A percentile compares a stretch with the other conserved stretches of the same genome.
phyloP scores from a whole-genome alignment of 2,329 filamentous ascomycete genomes.

The Pyrenophora teres region DNA sequence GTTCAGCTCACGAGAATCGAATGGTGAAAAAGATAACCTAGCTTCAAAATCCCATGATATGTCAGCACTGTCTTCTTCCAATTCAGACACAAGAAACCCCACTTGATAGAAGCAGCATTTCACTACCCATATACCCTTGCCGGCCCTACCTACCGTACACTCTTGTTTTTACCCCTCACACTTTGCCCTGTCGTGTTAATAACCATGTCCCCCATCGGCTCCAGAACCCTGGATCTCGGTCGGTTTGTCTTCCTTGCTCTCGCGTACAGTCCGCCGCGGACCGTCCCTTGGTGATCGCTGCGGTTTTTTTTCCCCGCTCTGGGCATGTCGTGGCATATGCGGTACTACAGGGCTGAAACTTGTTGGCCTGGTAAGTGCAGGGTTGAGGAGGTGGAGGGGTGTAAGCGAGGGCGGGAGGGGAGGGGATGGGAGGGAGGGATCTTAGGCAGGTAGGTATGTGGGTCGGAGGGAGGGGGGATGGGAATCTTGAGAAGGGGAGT shows the following conservation, averaged over 20 bases:
- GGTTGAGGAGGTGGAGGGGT: background rate
- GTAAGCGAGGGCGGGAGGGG: too few relatives aligned
- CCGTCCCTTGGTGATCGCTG: background rate
- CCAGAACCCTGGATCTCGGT: constrained; percentile 22
- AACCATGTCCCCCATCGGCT: constrained; percentile 7
- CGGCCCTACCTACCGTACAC: background rate
- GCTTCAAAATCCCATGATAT: too few relatives aligned
- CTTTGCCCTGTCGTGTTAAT: background rate
- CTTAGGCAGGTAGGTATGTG: too few relatives aligned
- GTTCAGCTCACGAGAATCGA: too few relatives aligned
- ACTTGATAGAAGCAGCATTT: too few relatives aligned
- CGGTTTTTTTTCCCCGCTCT: background rate
- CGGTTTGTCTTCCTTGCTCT: constrained; percentile 9
- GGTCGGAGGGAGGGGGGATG: too few relatives aligned
- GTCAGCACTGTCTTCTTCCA: too few relatives aligned
- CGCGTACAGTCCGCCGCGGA: constrained; percentile 6
- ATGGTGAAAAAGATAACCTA: too few relatives aligned
- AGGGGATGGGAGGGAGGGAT: too few relatives aligned
- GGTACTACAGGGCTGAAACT: constrained; percentile 22
- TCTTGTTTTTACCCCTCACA: background rate
- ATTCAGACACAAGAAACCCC: too few relatives aligned
- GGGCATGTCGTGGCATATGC: constrained; percentile 8
- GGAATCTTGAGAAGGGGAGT: too few relatives aligned
- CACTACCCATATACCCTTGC: background rate
- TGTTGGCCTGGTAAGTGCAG: constrained; percentile 8